Conservation (phyloP, 768 basidiomycete genomes). For the Tubosaeta sp. region DNA sequence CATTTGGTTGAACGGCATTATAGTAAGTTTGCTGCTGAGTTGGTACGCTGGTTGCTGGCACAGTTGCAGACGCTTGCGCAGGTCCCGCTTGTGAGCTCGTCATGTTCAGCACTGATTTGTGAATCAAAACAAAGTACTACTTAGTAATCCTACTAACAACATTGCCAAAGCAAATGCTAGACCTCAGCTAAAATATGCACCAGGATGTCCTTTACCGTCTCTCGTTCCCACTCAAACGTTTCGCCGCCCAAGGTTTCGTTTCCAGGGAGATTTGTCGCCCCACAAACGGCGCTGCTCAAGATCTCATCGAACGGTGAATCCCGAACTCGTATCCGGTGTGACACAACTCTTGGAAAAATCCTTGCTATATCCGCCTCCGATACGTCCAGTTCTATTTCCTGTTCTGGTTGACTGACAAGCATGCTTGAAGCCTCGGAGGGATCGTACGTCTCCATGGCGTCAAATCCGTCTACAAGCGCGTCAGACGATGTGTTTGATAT, state of each 20-base stretch:
- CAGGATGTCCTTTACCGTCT: slow-evolving; percentile 63
- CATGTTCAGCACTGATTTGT: slow-evolving; percentile 23
- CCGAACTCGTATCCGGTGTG: slow-evolving; percentile 69
- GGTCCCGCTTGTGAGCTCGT: slow-evolving; percentile 39
- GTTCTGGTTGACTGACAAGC: slow-evolving; percentile 11
- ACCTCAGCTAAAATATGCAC: slow-evolving; percentile 55
- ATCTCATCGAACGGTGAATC: slow-evolving; percentile 69
- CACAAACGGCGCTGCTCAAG: slow-evolving; percentile 57
- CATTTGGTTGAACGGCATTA: slow-evolving; percentile 11
- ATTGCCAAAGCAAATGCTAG: slow-evolving; percentile 14
- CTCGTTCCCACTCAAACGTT: slow-evolving; percentile 34
- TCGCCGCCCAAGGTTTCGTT: slow-evolving; percentile 15
- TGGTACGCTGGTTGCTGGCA: slow-evolving; percentile 5
- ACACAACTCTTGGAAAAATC: slow-evolving; percentile 67
- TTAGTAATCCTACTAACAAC: not conserved
- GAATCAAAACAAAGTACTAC: slow-evolving; percentile 4
- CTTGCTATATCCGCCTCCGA: slow-evolving; percentile 73
- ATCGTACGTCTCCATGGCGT: slow-evolving; percentile 12
- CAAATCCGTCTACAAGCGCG: slow-evolving; percentile 14
- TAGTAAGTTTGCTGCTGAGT: slow-evolving; percentile 8
- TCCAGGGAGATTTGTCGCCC: slow-evolving; percentile 37
- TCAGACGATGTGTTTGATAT: slow-evolving; percentile 21
- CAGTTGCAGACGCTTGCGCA: slow-evolving; percentile 20
- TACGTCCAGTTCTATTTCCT: slow-evolving; percentile 46
- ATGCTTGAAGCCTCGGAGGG: slow-evolving; percentile 1